A percentile compares a stretch with the other conserved stretches of the same genome.
phyloP scores from a whole-genome alignment of 129 eudicot genomes.

The Lactuca saligna region DNA sequence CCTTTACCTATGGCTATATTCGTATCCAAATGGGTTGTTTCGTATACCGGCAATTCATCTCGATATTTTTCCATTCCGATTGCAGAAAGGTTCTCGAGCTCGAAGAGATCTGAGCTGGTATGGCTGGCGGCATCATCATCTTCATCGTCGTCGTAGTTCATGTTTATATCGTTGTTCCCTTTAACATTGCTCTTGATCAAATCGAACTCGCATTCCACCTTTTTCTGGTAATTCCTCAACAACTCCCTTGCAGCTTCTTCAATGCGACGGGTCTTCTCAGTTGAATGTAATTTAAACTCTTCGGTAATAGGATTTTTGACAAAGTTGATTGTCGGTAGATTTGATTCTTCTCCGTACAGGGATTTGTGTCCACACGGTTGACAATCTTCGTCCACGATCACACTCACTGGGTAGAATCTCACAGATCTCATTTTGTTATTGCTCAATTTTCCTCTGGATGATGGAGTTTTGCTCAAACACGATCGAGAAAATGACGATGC shows the following conservation, averaged over 20 bases:
- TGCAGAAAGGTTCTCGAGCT: slow-evolving; percentile 68
- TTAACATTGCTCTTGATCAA: slow-evolving; percentile 16
- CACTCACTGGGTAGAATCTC: slow-evolving; percentile 61
- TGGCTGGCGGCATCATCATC: slow-evolving; percentile 66
- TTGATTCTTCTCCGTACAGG: slow-evolving; percentile 23
- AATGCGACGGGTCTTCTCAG: slow-evolving; percentile 49
- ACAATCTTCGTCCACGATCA: slow-evolving; percentile 66
- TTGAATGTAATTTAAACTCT: slow-evolving; percentile 36
- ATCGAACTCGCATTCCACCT: slow-evolving; percentile 33
- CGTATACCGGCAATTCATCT: slow-evolving; percentile 90
- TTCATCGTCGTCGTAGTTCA: slow-evolving; percentile 38
- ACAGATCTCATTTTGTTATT: slow-evolving; percentile 55
- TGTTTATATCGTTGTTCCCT: slow-evolving; percentile 7
- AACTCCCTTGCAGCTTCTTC: slow-evolving; percentile 71
- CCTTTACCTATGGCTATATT: slow-evolving; percentile 64
- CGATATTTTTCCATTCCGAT: slow-evolving; percentile 63
- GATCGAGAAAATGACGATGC: slow-evolving; percentile 84
- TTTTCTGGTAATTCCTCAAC: slow-evolving; percentile 54
- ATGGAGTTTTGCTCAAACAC: slow-evolving; percentile 77
- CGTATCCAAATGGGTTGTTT: slow-evolving; percentile 65
- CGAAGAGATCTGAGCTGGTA: slow-evolving; percentile 83
- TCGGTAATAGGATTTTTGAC: slow-evolving; percentile 30
- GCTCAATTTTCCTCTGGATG: slow-evolving; percentile 54
- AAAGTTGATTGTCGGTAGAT: slow-evolving; percentile 20
- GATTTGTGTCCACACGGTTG: slow-evolving; percentile 62